Conservation (phyloP, 129 eudicot genomes). For the Kitagawia praeruptora region DNA sequence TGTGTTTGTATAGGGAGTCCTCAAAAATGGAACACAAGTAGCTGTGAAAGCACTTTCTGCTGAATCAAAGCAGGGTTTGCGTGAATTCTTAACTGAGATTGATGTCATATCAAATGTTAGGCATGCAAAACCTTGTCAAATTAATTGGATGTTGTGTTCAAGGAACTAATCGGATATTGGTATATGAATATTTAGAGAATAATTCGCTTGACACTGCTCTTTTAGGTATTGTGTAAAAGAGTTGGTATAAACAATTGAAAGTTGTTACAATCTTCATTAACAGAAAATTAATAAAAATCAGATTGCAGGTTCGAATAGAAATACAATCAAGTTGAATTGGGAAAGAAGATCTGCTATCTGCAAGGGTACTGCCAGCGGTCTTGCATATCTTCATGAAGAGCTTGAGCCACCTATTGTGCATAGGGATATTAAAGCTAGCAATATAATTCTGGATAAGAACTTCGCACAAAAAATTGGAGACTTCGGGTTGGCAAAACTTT, state of each 20-base stretch:
- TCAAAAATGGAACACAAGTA: constrained; percentile 58
- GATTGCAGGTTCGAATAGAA: constrained; percentile 41
- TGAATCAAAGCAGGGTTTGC: constrained; percentile 80
- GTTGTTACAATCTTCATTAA: not conserved
- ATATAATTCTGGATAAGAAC: constrained; percentile 67
- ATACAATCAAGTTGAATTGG: constrained; percentile 53
- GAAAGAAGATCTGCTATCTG: constrained; percentile 59
- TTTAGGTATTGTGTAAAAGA: constrained; percentile 39
- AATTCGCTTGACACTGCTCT: constrained; percentile 39
- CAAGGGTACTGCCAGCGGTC: constrained; percentile 78
- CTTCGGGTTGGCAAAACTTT: constrained; percentile 94
- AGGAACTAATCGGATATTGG: constrained; percentile 69
- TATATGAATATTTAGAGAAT: constrained; percentile 37
- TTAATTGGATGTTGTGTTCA: constrained; percentile 82
- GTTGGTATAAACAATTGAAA: not conserved
- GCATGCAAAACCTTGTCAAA: constrained; percentile 77
- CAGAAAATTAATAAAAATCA: not conserved
- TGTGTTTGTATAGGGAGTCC: constrained; percentile 48
- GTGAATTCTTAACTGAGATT: constrained; percentile 78
- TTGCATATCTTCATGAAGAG: constrained; percentile 95
- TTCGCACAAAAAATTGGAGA: constrained; percentile 89
- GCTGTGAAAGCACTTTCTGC: constrained; percentile 84
- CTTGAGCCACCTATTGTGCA: constrained; percentile 81
- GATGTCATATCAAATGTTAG: constrained; percentile 66
- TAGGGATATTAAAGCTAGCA: constrained; percentile 93